phyloP scores from a whole-genome alignment of 2,329 filamentous ascomycete genomes.

The Dactylellina leptospora region DNA sequence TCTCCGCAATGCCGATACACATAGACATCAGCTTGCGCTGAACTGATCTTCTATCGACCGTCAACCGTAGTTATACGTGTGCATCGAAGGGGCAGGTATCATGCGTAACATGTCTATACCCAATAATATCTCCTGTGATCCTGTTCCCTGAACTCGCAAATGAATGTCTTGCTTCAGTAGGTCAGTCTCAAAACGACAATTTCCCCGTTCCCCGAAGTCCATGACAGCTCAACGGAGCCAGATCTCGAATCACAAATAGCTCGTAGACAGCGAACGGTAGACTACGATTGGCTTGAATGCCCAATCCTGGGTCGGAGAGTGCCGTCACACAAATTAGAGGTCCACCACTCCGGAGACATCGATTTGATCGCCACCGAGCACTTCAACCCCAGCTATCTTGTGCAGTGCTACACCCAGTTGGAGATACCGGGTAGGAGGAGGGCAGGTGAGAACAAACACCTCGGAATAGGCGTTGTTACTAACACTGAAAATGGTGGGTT shows the following conservation, averaged over 20 bases:
- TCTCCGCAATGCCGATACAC: constrained; percentile 14
- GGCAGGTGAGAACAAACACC: constrained; percentile 33
- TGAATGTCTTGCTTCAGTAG: constrained; percentile 3
- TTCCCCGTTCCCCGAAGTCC: constrained; percentile 6
- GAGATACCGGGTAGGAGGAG: neutral
- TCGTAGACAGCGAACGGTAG: no score
- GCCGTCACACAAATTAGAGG: constrained; percentile 27
- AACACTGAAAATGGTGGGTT: constrained; percentile 14
- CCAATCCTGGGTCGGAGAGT: constrained; percentile 25
- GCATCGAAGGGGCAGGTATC: neutral
- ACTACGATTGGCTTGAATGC: neutral
- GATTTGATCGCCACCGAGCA: constrained; percentile 44
- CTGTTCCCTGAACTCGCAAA: neutral
- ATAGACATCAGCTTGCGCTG: constrained; percentile 20
- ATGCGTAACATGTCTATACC: neutral
- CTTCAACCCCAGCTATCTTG: neutral
- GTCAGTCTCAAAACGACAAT: constrained; percentile 6
- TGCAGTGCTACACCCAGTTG: neutral
- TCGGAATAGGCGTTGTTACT: constrained; percentile 11
- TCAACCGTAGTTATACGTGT: neutral
- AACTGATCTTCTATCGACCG: neutral
- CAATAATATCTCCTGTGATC: constrained; percentile 3
- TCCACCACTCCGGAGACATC: constrained; percentile 1
- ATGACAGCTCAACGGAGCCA: neutral
- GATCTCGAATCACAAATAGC: no score